phyloP scores from a whole-genome alignment of 192 early-diverging fungal species.

The Irineochytrium annulatum region DNA sequence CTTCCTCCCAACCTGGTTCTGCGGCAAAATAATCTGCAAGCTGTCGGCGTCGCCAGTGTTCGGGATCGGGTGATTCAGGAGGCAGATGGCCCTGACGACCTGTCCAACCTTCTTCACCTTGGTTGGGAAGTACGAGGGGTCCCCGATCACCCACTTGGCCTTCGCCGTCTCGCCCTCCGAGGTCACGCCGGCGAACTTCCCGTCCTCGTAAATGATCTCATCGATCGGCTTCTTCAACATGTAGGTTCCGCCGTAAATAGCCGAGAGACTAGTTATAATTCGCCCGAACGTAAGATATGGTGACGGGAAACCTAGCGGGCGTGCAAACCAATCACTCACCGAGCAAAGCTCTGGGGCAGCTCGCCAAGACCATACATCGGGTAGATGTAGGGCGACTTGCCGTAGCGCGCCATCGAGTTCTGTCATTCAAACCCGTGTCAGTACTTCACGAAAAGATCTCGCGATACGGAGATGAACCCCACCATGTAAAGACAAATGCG shows the following conservation, averaged over 20 bases:
- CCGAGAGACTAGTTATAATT: constrained; percentile 81
- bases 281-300: neutral
- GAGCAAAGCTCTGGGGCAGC: constrained; percentile 96
- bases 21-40: constrained; percentile 94
- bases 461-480: too few species aligned
- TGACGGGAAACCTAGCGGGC: neutral
- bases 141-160: constrained; percentile 87
- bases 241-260: constrained; percentile 98
- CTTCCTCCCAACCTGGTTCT: constrained; percentile 90
- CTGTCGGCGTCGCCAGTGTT: constrained; percentile 82
- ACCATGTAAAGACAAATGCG: constrained; percentile 89
- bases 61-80: constrained; percentile 88
- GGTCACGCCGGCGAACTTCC: constrained; percentile 84
- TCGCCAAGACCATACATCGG: constrained; percentile 97
- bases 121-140: constrained; percentile 86
- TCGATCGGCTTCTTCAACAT: constrained; percentile 94
- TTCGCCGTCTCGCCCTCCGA: constrained; percentile 81
- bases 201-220: constrained; percentile 80
- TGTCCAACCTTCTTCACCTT: constrained; percentile 78
- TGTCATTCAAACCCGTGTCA: too few species aligned
- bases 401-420: constrained; percentile 87
- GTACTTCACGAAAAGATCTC: too few species aligned
- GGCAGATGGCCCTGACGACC: constrained; percentile 94
- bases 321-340: constrained; percentile 25
- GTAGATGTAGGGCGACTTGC: constrained; percentile 97